These are phyloP conservation scores for Aspergillus tanneri DNA, from an alignment of 2,329 filamentous ascomycete genomes.

Conservation along the genomic window DNA sequence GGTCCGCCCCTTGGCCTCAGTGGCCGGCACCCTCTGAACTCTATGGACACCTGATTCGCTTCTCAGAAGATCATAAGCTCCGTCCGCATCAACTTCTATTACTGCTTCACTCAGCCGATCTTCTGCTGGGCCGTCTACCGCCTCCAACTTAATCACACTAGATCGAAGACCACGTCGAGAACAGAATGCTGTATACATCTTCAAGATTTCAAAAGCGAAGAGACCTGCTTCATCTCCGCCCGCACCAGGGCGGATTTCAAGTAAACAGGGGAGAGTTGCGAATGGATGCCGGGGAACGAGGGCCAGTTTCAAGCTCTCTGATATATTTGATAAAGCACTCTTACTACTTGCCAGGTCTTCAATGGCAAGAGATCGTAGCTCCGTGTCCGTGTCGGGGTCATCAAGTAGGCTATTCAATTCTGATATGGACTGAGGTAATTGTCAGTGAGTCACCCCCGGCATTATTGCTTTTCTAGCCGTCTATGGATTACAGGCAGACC, in stretches of 20 bases:
- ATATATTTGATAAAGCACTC: slow-evolving; percentile 61
- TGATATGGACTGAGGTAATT: slow-evolving; percentile 46
- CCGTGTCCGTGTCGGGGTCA: slow-evolving; percentile 62
- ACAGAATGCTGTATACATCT: slow-evolving; percentile 87
- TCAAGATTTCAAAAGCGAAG: slow-evolving; percentile 81
- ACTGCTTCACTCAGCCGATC: slow-evolving; percentile 80
- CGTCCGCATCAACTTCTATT: slow-evolving; percentile 72
- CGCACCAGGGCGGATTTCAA: slow-evolving; percentile 89
- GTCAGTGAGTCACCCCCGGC: neutral
- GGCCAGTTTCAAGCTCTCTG: slow-evolving; percentile 67
- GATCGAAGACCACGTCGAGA: slow-evolving; percentile 64
- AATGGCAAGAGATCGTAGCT: slow-evolving; percentile 59
- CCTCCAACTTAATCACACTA: slow-evolving; percentile 76
- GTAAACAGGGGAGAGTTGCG: slow-evolving; percentile 79
- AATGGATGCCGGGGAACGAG: slow-evolving; percentile 89
- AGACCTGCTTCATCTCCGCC: slow-evolving; percentile 88
- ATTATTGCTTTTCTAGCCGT: neutral
- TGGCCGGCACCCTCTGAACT: slow-evolving; percentile 88
- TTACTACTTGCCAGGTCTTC: slow-evolving; percentile 71
- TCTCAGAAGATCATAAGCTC: slow-evolving; percentile 77
- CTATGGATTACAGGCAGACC: slow-evolving; percentile 35
- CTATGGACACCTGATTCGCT: slow-evolving; percentile 92
- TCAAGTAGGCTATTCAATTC: slow-evolving; percentile 76
- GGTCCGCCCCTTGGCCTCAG: slow-evolving; percentile 84
- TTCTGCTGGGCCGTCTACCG: slow-evolving; percentile 65